Evolutionary conservation across 2,329 filamentous ascomycete species (phyloP).

Genomic region (Epichloe amarillans): DNA sequence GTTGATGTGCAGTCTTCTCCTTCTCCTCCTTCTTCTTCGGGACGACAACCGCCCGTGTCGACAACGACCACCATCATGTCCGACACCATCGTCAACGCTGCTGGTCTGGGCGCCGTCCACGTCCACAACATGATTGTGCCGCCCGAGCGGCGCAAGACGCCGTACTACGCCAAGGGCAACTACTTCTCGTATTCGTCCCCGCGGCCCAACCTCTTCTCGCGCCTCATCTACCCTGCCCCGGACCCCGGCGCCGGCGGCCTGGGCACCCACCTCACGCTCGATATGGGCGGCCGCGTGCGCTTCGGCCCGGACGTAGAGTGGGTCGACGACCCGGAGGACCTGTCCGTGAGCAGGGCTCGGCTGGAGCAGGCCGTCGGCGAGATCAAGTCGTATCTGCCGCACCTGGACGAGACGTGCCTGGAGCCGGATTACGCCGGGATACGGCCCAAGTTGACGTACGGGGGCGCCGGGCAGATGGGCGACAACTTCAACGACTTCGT

Average conservation of each 20-base stretch:
- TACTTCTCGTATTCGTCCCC: conserved; percentile 73
- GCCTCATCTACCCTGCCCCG: conserved; percentile 79
- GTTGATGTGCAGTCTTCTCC: conserved; percentile 31
- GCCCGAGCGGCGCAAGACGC: conserved; percentile 35
- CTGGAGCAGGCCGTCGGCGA: conserved; percentile 56
- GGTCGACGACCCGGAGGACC: conserved; percentile 58
- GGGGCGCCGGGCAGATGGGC: conserved; percentile 45
- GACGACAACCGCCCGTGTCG: conserved; percentile 27
- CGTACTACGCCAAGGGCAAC: conserved; percentile 85
- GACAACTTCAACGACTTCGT: conserved; percentile 75
- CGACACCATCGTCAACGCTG: conserved; percentile 71
- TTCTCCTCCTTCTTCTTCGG: no score
- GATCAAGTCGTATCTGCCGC: conserved; percentile 69
- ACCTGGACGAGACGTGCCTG: conserved; percentile 52
- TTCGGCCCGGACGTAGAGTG: conserved; percentile 96
- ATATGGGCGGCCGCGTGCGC: conserved; percentile 68
- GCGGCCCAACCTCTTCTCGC: conserved; percentile 49
- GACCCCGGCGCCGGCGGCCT: conserved; percentile 70
- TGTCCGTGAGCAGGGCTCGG: conserved; percentile 52
- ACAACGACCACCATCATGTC: conserved; percentile 43
- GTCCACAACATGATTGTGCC: conserved; percentile 76
- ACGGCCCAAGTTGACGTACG: conserved; percentile 61
- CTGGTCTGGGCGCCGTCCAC: conserved; percentile 62
- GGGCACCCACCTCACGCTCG: conserved; percentile 86
- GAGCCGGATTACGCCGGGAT: conserved; percentile 83